These are phyloP conservation scores for Nymphaea thermarum DNA, from an alignment of 164 flowering plant species.

Conservation along the genomic window DNA sequence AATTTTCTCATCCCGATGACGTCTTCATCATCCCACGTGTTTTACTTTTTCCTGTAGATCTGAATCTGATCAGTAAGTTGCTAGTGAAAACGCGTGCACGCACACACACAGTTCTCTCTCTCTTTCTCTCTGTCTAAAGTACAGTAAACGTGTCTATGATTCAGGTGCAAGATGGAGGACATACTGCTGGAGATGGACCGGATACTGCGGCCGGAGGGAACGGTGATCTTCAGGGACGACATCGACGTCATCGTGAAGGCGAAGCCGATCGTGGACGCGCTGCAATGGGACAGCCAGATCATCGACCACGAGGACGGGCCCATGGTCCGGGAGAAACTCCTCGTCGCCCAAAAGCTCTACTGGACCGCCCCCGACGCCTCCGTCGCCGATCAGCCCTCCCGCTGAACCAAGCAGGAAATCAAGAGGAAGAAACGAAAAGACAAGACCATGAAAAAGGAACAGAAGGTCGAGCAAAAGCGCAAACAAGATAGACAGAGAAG, in stretches of 20 bases:
- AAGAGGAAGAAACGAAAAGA: not conserved
- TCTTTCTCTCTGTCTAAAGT: not conserved
- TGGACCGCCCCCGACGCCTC: conserved; percentile 57
- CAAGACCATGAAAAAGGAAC: not conserved
- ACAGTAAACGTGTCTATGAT: not conserved
- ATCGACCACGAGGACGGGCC: conserved; percentile 76
- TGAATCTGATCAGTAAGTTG: too few relatives aligned
- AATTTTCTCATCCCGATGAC: too few relatives aligned
- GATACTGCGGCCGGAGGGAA: conserved; percentile 63
- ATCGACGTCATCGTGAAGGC: conserved; percentile 44
- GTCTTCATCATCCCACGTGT: too few relatives aligned
- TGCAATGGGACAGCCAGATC: conserved; percentile 53
- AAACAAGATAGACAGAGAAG: too few relatives aligned
- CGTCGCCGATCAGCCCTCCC: not conserved
- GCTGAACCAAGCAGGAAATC: not conserved
- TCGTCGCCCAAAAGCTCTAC: conserved; percentile 47
- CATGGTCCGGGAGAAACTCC: conserved; percentile 45
- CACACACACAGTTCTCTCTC: too few relatives aligned
- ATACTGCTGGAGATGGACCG: conserved; percentile 84
- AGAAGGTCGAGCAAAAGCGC: not conserved
- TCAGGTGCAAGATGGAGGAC: conserved; percentile 62
- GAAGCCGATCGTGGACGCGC: conserved; percentile 39
- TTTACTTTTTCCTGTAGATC: too few relatives aligned
- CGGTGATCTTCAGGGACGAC: conserved; percentile 62
- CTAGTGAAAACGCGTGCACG: too few relatives aligned